Evolutionary conservation across 2,329 filamentous ascomycete genomes (phyloP), one percentile per base, ranked within the genome.

Genomic region (Teratosphaeriaceae sp.): DNA sequence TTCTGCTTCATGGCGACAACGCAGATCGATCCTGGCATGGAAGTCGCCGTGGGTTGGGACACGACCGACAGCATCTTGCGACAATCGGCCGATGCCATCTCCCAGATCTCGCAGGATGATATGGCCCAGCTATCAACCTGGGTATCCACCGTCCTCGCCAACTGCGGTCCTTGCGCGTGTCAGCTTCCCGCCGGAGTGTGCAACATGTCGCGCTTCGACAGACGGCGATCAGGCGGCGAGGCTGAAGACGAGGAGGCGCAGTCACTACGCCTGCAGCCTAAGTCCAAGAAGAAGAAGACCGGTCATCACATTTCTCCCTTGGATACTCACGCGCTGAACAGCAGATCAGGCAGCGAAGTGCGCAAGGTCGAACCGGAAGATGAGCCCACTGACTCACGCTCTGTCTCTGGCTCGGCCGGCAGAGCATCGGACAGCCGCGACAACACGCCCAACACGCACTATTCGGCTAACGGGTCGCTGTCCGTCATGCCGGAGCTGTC

Each of bases 1-100:
- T 95, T 97, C 63, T 96, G 90, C 78, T 82, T 96, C 50, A 80
- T 95, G 46, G 88, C 88, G 55, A 86, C 86, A 54, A 78, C 84
- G 41, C 75, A 82, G 27, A 88, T 97, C 77, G 56, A 86, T 72
- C 20, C 76, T 74, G 54, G 77, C 69, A 41, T 87, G 73, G 86
- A 86, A 80, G 58, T 90, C 74, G 66, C 78, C 65, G 51, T 76
- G 75, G 52, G 77, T 70, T 76, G 73, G 73, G 54, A 83, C 71
- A 59, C 76, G 68, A 48, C 65, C 6, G 38, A 41, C 13, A 41
- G 38, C 29, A 33, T 24, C 9, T 9, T 41, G 12, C 16, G 18
- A 4, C 38, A 26, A 13, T 23, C 29, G 38, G 24, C 15, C 18
- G 24, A 22, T 9, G 15, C 15, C 16, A 48, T 47, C 34, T 42